Evolutionary conservation across 2,329 filamentous ascomycete species (phyloP).

Genomic region (Drechslera avenae): DNA sequence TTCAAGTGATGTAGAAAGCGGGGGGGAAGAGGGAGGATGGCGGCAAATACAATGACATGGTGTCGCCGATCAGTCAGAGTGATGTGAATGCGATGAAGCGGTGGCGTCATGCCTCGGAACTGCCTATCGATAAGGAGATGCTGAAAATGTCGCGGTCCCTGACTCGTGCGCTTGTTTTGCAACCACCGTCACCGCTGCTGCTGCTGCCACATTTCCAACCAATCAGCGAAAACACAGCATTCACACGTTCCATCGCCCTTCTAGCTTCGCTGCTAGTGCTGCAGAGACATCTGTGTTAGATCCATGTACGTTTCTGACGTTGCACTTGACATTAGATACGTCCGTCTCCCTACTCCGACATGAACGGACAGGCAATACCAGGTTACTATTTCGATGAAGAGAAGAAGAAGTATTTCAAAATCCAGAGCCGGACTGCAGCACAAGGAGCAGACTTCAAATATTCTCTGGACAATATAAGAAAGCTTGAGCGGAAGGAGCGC

Average conservation of each 20-base stretch:
- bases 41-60: constrained; percentile 13
- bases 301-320: not conserved
- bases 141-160: constrained; percentile 11
- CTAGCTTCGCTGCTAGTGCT: not conserved
- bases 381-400: constrained; percentile 56
- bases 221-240: not conserved
- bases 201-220: not conserved
- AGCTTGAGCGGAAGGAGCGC: constrained; percentile 35
- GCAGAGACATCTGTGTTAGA: not conserved
- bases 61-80: constrained; percentile 4
- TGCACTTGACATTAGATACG: not conserved
- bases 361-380: constrained; percentile 52
- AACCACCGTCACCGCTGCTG: not conserved
- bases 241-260: not conserved
- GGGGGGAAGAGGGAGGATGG: constrained; percentile 9
- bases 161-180: constrained; percentile 19
- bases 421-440: constrained; percentile 46
- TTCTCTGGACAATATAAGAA: constrained; percentile 49
- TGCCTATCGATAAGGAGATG: constrained; percentile 24
- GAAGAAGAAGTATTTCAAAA: constrained; percentile 58
- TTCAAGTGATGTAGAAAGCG: not conserved
- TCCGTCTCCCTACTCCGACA: constrained; percentile 9
- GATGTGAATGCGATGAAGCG: constrained; percentile 22
- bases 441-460: constrained; percentile 47
- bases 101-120: constrained; percentile 34